phyloP scores from a whole-genome alignment of 306 rosid species.

The Biancaea sappan region DNA sequence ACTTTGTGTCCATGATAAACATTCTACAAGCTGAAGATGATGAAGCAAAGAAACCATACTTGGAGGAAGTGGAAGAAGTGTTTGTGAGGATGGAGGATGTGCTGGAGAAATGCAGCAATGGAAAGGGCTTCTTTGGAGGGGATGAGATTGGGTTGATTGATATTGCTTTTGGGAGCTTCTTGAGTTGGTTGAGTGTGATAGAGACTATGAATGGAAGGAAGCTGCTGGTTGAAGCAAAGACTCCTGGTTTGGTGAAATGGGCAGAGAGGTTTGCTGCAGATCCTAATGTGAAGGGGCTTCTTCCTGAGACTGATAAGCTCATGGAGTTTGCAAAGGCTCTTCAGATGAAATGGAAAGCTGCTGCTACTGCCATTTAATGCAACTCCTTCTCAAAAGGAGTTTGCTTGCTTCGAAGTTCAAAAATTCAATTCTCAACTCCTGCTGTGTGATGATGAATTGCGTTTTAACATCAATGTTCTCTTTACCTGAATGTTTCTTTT shows the following conservation, averaged over 20 bases:
- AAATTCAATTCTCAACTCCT: no score
- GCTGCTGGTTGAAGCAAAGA: slow-evolving; percentile 44
- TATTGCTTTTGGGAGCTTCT: slow-evolving; percentile 57
- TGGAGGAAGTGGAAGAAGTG: slow-evolving; percentile 41
- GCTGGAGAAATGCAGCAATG: slow-evolving; percentile 49
- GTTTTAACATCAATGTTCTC: not conserved
- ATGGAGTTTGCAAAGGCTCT: slow-evolving; percentile 44
- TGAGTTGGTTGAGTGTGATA: slow-evolving; percentile 50
- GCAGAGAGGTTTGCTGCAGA: slow-evolving; percentile 47
- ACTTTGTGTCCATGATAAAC: slow-evolving; percentile 44
- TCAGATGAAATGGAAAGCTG: not conserved
- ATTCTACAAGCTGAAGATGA: slow-evolving; percentile 33
- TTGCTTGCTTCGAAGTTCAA: no score
- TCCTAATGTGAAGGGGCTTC: slow-evolving; percentile 50
- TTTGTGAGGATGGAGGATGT: slow-evolving; percentile 51
- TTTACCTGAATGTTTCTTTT: not conserved
- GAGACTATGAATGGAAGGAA: slow-evolving; percentile 43
- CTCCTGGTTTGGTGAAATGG: slow-evolving; percentile 60
- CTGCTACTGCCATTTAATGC: slow-evolving; percentile 11
- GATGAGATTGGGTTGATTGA: slow-evolving; percentile 62
- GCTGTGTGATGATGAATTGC: not conserved
- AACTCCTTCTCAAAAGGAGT: not conserved
- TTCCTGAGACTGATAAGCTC: slow-evolving; percentile 57
- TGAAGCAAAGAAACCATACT: slow-evolving; percentile 51
- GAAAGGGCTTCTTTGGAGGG: slow-evolving; percentile 57